Evolutionary conservation across 2,329 filamentous ascomycete species (phyloP).

Genomic region (Xylaria sp.): DNA sequence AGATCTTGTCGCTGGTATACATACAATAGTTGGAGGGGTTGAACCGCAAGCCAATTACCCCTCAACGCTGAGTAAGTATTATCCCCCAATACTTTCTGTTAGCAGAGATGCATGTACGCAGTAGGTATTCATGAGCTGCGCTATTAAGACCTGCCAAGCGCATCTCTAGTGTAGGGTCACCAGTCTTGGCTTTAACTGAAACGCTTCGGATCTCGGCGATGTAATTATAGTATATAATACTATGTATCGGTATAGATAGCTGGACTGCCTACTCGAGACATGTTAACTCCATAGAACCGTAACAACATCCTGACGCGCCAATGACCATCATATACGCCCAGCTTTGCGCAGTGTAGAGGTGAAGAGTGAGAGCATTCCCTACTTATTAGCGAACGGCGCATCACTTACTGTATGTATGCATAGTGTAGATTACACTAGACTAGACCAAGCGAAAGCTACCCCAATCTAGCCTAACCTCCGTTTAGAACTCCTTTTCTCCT

Average conservation of each 20-base stretch:
- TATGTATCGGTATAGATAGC: neutral
- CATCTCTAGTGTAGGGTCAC: conserved; percentile 8
- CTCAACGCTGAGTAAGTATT: too few relatives aligned
- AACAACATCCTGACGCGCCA: neutral
- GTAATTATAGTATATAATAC: neutral
- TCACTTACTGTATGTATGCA: neutral
- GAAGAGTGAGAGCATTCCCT: neutral
- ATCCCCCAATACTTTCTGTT: too few relatives aligned
- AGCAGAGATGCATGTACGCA: too few relatives aligned
- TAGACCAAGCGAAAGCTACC: conserved; percentile 13
- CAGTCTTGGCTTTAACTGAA: neutral
- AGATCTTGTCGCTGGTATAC: conserved; percentile 3
- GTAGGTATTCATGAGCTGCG: conserved; percentile 16
- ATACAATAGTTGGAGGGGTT: conserved; percentile 7
- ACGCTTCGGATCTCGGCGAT: conserved; percentile 10
- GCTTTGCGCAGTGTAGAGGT: neutral
- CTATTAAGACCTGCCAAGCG: conserved; percentile 18
- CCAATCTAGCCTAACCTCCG: conserved; percentile 18
- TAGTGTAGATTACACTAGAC: neutral
- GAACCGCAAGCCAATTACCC: conserved; percentile 10
- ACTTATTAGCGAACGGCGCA: neutral
- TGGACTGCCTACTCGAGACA: neutral
- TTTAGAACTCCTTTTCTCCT: conserved; percentile 7
- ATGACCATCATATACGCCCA: neutral
- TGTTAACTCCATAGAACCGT: neutral